Base-by-base conservation (phyloP, 257 asterid genomes). In the Solanum sejunctum region DNA sequence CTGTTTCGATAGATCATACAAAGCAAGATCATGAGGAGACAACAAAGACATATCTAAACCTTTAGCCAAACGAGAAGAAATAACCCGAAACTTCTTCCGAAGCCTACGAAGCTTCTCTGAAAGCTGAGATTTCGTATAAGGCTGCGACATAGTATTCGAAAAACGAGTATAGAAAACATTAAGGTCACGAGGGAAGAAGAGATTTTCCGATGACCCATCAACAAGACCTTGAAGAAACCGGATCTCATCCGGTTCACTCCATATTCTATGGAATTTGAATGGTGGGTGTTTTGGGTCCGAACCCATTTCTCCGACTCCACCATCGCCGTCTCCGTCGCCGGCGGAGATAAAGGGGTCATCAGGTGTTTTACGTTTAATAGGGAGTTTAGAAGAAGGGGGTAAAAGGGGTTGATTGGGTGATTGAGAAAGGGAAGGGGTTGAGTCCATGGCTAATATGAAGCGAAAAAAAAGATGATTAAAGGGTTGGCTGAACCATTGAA, bases 181-280 rank as follows among this genome's bases (percentile, higher is more conserved):
- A 10, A 95, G 90, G 87, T 95, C 98, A 70, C 95, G 87, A 2
- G 98, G 98, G 80, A 92, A 93, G 16, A 92, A 88, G 18, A 95
- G 88, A 78, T 85, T 87, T 16, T 87, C 88, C 21, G 89, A 87
- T 51, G 90, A 16, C 23, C 87, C 90, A 54, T 92, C 90, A 83
- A 93, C 85, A 2, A 95, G 90, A 83, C 93, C 96, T 85, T 90
- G 93, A 26, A 93, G 75, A 85, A 95, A 93, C 26, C 95, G 95
- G 92, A 93, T 93, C 93, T 95, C 98, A 89, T 95, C 98, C 64
- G 93, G 92, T 32, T 95, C 98, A 82, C 96, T 93, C 98, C 98
- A 93, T 85, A 95, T 94, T 39, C 98, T 88, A 70, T 93, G 97
- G 90, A 90, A 93, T 80, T 95, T 93, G 91, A 93, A 92, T 43